Evolutionary conservation across 2,329 filamentous ascomycete genomes (phyloP).

Genomic region (Penicillium frequentans): DNA sequence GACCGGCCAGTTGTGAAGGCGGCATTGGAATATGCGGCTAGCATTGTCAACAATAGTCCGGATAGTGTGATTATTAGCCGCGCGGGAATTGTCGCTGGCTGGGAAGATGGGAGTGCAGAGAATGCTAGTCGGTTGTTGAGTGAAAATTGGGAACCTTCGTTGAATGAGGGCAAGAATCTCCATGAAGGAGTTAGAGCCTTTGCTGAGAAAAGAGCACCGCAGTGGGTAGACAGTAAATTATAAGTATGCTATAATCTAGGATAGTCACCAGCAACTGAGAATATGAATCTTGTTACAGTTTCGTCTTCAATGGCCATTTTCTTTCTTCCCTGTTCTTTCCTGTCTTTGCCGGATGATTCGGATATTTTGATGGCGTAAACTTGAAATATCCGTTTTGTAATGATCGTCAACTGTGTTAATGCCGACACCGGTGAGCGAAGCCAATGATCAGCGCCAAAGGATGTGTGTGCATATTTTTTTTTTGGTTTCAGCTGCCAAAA

Average conservation of each 20-base stretch:
- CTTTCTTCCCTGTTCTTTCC: neutral
- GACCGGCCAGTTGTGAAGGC: constrained; percentile 14
- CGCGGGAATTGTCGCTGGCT: constrained; percentile 13
- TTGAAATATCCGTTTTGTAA: neutral
- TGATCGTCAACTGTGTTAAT: neutral
- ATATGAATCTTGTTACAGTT: neutral
- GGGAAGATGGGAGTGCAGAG: constrained; percentile 16
- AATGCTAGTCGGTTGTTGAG: constrained; percentile 11
- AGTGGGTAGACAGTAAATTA: constrained; percentile 16
- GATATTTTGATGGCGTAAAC: neutral
- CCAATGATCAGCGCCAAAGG: neutral
- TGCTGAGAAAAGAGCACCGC: constrained; percentile 12
- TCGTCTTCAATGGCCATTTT: neutral
- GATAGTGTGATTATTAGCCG: constrained; percentile 18
- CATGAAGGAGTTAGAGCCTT: constrained; percentile 14
- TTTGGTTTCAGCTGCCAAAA: neutral
- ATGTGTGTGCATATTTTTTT: neutral
- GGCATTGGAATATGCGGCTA: constrained; percentile 9
- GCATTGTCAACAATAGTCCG: constrained; percentile 14
- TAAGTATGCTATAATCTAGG: neutral
- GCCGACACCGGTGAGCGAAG: neutral
- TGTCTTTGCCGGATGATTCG: neutral
- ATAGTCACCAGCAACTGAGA: neutral
- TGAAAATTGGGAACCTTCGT: constrained; percentile 12
- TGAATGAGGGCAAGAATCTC: constrained; percentile 14